A percentile compares a stretch with the other conserved stretches of the same genome.
These are phyloP conservation scores for Mycosphaerella arachidis DNA, from an alignment of 2,329 filamentous ascomycete genomes.

Conservation along the genomic window DNA sequence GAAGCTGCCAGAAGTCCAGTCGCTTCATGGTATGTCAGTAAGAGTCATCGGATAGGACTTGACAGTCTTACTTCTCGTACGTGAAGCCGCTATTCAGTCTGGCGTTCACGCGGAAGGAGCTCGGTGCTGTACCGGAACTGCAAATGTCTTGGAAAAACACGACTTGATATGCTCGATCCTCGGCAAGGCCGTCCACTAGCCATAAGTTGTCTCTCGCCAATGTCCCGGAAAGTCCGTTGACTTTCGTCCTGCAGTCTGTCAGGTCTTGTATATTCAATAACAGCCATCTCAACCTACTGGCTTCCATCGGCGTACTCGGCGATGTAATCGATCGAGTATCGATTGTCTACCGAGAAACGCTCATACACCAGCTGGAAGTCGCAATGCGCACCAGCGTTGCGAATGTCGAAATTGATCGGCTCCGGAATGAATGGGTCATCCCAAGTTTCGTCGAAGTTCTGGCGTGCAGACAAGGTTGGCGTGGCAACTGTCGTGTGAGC, in stretches of 20 bases:
- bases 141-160: slow-evolving; percentile 1
- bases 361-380: slow-evolving; percentile 6
- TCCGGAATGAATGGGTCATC: not conserved
- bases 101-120: not conserved
- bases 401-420: slow-evolving; percentile 2
- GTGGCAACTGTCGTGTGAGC: not conserved
- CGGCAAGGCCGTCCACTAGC: not conserved
- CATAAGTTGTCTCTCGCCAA: slow-evolving; percentile 1
- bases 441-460: not conserved
- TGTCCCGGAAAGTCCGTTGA: not conserved
- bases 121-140: not conserved
- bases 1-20: slow-evolving; percentile 1
- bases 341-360: not conserved
- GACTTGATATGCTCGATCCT: not conserved
- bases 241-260: not conserved
- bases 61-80: not conserved
- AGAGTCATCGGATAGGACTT: not conserved
- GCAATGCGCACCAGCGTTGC: not conserved
- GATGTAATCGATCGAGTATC: not conserved
- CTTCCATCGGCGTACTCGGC: slow-evolving; percentile 3
- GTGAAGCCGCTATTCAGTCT: not conserved
- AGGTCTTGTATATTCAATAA: not conserved
- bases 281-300: not conserved
- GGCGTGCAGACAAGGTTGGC: not conserved
- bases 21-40: not conserved